phyloP scores from a whole-genome alignment of 441 rosid species.

The Populus hybrid region DNA sequence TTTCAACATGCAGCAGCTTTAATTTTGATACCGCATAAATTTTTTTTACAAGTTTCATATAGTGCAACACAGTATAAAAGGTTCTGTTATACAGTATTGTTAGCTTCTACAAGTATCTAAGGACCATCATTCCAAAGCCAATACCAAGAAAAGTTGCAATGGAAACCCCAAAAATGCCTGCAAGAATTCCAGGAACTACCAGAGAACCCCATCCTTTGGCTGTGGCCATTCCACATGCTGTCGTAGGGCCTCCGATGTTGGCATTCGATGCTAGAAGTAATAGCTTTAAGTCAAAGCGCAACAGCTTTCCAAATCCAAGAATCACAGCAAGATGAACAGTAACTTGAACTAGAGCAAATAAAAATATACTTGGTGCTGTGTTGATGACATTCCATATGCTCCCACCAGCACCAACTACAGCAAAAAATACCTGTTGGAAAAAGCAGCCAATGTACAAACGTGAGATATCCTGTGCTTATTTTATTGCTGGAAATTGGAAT shows the following conservation, averaged over 20 bases:
- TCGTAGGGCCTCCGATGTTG: conserved; percentile 56
- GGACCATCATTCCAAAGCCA: conserved; percentile 53
- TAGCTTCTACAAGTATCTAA: conserved; percentile 30
- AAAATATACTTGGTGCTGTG: conserved; percentile 82
- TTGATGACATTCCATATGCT: conserved; percentile 69
- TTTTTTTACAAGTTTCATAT: background rate
- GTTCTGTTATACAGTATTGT: background rate
- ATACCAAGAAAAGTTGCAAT: conserved; percentile 78
- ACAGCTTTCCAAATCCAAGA: conserved; percentile 51
- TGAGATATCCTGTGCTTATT: background rate
- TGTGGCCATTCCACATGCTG: conserved; percentile 90
- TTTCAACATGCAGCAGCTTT: background rate
- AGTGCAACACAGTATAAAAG: background rate
- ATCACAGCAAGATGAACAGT: conserved; percentile 66
- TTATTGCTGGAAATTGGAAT: background rate
- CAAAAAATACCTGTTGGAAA: conserved; percentile 60
- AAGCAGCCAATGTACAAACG: background rate
- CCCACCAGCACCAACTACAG: conserved; percentile 88
- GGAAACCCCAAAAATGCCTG: conserved; percentile 74
- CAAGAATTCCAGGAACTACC: conserved; percentile 72
- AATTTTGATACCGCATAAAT: background rate
- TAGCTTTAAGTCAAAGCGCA: too few relatives aligned
- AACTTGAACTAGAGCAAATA: conserved; percentile 74
- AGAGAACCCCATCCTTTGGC: conserved; percentile 82
- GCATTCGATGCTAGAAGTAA: too few relatives aligned